A percentile compares a stretch with the other conserved stretches of the same genome.
phyloP scores from a whole-genome alignment of 495 filamentous ascomycete genomes.

The Hypoxylon intermedium region DNA sequence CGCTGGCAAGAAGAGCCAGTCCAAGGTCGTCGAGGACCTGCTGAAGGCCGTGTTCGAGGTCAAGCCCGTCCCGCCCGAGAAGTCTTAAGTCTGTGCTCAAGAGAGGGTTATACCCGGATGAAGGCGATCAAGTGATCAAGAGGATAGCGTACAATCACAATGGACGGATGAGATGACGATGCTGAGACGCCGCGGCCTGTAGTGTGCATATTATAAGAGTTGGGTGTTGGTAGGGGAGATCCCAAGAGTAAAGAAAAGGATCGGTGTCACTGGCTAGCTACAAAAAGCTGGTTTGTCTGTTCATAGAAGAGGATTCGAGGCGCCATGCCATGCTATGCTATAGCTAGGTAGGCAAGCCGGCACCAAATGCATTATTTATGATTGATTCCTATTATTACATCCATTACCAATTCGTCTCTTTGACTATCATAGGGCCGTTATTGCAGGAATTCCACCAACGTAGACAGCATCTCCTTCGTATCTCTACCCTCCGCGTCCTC shows the following conservation, averaged over 20 bases:
- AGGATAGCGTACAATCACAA: background rate
- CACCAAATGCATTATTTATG: constrained; percentile 30
- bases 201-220: background rate
- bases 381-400: constrained; percentile 23
- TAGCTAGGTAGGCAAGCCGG: constrained; percentile 13
- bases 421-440: too few relatives aligned
- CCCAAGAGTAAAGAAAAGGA: constrained; percentile 5
- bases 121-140: background rate
- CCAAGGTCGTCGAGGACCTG: constrained; percentile 80
- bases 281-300: constrained; percentile 20
- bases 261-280: constrained; percentile 1
- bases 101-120: background rate
- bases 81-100: background rate
- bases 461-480: constrained; percentile 72
- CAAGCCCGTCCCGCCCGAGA: constrained; percentile 68
- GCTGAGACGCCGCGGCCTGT: too few relatives aligned
- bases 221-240: background rate
- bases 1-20: constrained; percentile 77
- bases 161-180: too few relatives aligned
- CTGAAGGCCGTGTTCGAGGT: constrained; percentile 80
- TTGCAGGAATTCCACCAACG: constrained; percentile 67
- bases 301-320: constrained; percentile 22
- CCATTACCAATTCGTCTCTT: background rate
- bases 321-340: constrained; percentile 11
- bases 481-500: constrained; percentile 65